Percentiles rank a stretch among this genome's conserved stretches.
These are phyloP conservation scores for Brasilioporus rufonigricans DNA, from an alignment of 768 basidiomycete species.

Conservation along the genomic window DNA sequence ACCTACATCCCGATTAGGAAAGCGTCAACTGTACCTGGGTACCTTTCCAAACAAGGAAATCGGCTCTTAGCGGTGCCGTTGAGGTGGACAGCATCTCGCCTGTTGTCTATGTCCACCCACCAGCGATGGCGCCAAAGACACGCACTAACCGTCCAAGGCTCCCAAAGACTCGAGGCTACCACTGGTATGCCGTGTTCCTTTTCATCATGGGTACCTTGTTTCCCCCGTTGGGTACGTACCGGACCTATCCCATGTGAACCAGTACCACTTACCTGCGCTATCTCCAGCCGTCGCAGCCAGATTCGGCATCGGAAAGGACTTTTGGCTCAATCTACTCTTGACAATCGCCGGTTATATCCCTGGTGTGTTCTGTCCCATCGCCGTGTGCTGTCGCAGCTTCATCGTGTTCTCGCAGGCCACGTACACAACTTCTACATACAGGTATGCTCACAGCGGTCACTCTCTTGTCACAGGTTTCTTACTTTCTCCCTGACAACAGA, in stretches of 20 bases:
- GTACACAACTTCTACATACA: slow-evolving; percentile 93
- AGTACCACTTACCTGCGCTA: slow-evolving; percentile 1
- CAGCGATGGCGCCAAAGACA: slow-evolving; percentile 32
- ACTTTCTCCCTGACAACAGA: slow-evolving; percentile 44
- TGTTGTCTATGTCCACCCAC: not conserved
- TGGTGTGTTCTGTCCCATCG: slow-evolving; percentile 40
- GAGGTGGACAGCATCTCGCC: too few species aligned
- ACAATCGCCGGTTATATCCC: slow-evolving; percentile 93
- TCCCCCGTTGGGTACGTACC: slow-evolving; percentile 76
- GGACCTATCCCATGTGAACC: not conserved
- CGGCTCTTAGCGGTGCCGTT: too few species aligned
- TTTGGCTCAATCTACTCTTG: slow-evolving; percentile 84
- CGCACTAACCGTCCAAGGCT: slow-evolving; percentile 52
- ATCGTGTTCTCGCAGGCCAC: slow-evolving; percentile 54
- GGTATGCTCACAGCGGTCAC: slow-evolving; percentile 36
- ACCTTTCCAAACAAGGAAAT: slow-evolving; percentile 5
- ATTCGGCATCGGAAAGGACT: slow-evolving; percentile 89
- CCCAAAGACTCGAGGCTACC: slow-evolving; percentile 59
- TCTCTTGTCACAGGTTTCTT: not conserved
- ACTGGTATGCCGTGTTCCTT: slow-evolving; percentile 78
- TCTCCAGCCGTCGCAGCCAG: slow-evolving; percentile 83
- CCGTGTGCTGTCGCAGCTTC: not conserved
- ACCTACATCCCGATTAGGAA: slow-evolving; percentile 2
- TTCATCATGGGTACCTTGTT: slow-evolving; percentile 89
- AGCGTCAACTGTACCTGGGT: not conserved